Evolutionary conservation across 306 rosid species (phyloP).

Genomic region (Macrotyloma uniflorum): DNA sequence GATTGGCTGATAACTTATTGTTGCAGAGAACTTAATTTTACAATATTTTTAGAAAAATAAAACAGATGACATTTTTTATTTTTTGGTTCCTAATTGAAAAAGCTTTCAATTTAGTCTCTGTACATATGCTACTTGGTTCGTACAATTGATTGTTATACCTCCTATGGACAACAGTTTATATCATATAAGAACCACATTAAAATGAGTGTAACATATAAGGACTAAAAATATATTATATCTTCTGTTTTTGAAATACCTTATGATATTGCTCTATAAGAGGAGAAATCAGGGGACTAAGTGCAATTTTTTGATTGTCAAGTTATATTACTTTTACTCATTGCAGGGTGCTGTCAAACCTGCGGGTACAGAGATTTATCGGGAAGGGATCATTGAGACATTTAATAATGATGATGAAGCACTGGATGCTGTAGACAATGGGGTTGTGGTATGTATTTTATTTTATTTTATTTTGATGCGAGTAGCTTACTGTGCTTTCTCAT

Average conservation of each 20-base stretch:
- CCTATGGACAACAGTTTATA: background rate
- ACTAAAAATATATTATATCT: background rate
- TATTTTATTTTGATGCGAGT: background rate
- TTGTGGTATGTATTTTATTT: slow-evolving; percentile 57
- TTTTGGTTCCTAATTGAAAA: background rate
- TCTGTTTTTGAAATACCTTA: background rate
- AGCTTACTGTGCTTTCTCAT: background rate
- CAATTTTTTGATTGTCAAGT: background rate
- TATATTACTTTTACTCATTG: slow-evolving; percentile 16
- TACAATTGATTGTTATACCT: background rate
- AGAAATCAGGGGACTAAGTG: background rate
- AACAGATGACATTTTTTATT: background rate
- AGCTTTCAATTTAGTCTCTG: background rate
- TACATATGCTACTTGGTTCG: background rate
- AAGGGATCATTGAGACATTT: slow-evolving; percentile 74
- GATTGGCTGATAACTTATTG: background rate
- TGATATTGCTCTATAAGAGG: background rate
- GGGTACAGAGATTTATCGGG: slow-evolving; percentile 70
- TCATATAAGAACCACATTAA: background rate
- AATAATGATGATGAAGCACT: slow-evolving; percentile 78
- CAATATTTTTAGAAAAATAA: background rate
- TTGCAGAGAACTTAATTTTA: background rate
- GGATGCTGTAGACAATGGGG: slow-evolving; percentile 64
- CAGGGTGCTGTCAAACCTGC: slow-evolving; percentile 65
- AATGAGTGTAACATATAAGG: background rate